These are phyloP conservation scores for Leccinum olivaceopallidum DNA, from an alignment of 768 basidiomycete genomes.

Conservation along the genomic window DNA sequence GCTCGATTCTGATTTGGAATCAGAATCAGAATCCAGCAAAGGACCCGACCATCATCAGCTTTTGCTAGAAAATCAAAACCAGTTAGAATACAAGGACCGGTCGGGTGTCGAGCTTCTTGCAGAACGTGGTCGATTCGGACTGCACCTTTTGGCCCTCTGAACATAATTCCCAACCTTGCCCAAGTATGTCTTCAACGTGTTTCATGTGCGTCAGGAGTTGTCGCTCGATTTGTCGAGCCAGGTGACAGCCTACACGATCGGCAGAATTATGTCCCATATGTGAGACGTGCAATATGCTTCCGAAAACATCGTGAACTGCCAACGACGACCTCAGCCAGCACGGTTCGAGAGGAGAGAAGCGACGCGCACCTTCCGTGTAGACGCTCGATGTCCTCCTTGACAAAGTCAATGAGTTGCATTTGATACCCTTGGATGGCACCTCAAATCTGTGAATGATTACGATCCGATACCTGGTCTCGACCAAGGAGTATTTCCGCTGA, in stretches of 20 bases:
- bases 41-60: no score
- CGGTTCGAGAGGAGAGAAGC: neutral
- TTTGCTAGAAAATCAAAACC: no score
- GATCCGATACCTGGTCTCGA: no score
- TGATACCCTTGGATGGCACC: constrained; percentile 61
- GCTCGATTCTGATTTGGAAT: no score
- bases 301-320: constrained; percentile 89
- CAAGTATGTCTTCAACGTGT: constrained; percentile 95
- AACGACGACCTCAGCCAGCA: neutral
- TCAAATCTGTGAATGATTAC: no score
- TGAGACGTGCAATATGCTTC: constrained; percentile 98
- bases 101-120: constrained; percentile 54
- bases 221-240: constrained; percentile 91
- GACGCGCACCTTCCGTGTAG: no score
- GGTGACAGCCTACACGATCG: constrained; percentile 69
- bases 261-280: constrained; percentile 82
- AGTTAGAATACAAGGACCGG: constrained; percentile 64
- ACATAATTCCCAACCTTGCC: constrained; percentile 98
- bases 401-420: constrained; percentile 96
- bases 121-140: constrained; percentile 86
- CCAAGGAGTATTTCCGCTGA: no score
- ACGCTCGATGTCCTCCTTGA: constrained; percentile 79
- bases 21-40: no score
- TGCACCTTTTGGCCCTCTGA: constrained; percentile 99
- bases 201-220: constrained; percentile 96